These are phyloP conservation scores for Abrus precatorius DNA, from an alignment of 306 rosid genomes.

Conservation along the genomic window DNA sequence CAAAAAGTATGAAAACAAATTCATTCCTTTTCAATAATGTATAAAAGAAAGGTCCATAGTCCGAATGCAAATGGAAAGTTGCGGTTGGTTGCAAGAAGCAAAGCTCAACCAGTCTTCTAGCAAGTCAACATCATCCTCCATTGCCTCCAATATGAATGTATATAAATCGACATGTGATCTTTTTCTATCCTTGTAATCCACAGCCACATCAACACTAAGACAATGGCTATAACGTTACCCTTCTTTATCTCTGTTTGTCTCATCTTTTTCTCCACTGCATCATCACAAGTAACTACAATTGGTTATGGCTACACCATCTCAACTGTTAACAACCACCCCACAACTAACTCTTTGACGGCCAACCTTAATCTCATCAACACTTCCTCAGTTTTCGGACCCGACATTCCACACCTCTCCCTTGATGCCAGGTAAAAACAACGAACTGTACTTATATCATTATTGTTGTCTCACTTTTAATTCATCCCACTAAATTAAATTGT, in stretches of 20 bases:
- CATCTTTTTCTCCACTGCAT: not conserved
- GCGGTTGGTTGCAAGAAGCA: too few species aligned
- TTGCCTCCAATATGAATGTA: not conserved
- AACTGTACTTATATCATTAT: too few species aligned
- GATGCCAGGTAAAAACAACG: conserved; percentile 61
- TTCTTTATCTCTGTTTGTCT: conserved; percentile 1
- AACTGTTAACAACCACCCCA: conserved; percentile 37
- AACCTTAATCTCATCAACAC: conserved; percentile 64
- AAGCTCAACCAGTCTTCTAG: too few species aligned
- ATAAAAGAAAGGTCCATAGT: too few species aligned
- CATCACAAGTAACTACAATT: conserved; percentile 33
- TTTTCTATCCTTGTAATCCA: not conserved
- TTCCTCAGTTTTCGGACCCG: conserved; percentile 74
- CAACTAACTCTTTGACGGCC: conserved; percentile 56
- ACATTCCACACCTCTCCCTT: conserved; percentile 65
- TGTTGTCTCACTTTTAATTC: not conserved
- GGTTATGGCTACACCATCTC: conserved; percentile 71
- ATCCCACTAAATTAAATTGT: not conserved
- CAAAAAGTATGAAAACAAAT: too few species aligned
- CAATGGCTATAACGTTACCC: not conserved
- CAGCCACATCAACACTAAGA: not conserved
- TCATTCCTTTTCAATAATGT: too few species aligned
- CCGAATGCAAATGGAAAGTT: too few species aligned
- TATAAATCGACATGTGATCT: too few species aligned
- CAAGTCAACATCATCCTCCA: not conserved